Percentiles rank a stretch among this genome's conserved stretches.
These are phyloP conservation scores for Glonium stellatum DNA, from an alignment of 495 filamentous ascomycete species.

Conservation along the genomic window DNA sequence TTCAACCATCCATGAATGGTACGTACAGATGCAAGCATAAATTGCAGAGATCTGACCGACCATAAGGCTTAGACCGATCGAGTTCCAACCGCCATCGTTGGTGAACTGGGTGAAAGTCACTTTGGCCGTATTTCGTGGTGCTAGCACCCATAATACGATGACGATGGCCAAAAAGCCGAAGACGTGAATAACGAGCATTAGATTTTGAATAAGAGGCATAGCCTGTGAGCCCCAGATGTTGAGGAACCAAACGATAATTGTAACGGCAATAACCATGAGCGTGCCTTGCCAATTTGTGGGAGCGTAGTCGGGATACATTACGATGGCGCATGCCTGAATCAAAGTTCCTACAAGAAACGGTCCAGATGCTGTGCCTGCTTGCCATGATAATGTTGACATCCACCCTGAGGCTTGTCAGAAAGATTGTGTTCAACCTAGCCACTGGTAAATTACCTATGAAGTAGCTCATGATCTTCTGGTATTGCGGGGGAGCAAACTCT, in stretches of 20 bases:
- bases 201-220: slow-evolving; percentile 28
- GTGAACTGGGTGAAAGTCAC: slow-evolving; percentile 13
- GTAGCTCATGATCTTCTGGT: slow-evolving; percentile 44
- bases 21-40: slow-evolving; percentile 35
- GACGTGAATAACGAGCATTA: slow-evolving; percentile 27
- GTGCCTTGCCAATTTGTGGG: slow-evolving; percentile 55
- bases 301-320: slow-evolving; percentile 44
- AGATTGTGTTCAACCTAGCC: not conserved
- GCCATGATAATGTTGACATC: slow-evolving; percentile 32
- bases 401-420: slow-evolving; percentile 20
- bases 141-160: slow-evolving; percentile 23
- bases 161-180: slow-evolving; percentile 28
- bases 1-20: not conserved
- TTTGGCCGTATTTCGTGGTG: slow-evolving; percentile 7
- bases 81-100: slow-evolving; percentile 26
- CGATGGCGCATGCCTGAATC: slow-evolving; percentile 53
- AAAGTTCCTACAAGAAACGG: slow-evolving; percentile 50
- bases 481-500: slow-evolving; percentile 40
- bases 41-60: slow-evolving; percentile 48
- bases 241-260: slow-evolving; percentile 31
- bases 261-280: slow-evolving; percentile 44
- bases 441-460: slow-evolving; percentile 32
- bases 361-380: slow-evolving; percentile 39
- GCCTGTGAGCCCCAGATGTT: slow-evolving; percentile 49
- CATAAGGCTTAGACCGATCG: slow-evolving; percentile 38